Conservation (phyloP, 2,329 filamentous ascomycete genomes). For the Blastomyces silverae region DNA sequence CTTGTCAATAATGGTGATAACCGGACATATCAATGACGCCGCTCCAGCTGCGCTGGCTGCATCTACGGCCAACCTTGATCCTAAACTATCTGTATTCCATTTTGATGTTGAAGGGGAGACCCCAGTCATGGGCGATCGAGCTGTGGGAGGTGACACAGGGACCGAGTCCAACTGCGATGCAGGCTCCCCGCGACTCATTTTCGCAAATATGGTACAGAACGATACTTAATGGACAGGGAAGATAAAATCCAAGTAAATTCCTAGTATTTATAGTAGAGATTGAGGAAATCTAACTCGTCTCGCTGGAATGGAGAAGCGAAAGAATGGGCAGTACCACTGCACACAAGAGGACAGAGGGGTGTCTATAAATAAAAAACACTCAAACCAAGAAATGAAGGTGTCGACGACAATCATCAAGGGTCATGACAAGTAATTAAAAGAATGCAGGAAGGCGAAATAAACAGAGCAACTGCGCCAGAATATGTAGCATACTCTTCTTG, state of each 20-base stretch:
- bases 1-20: constrained; percentile 85
- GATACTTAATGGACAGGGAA: background rate
- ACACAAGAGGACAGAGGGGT: background rate
- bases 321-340: background rate
- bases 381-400: background rate
- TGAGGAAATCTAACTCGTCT: background rate
- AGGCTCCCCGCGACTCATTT: constrained; percentile 12
- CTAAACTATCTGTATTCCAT: constrained; percentile 74
- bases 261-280: background rate
- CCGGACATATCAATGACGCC: constrained; percentile 68
- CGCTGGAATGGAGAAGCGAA: background rate
- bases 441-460: background rate
- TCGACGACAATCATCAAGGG: background rate
- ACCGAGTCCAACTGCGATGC: constrained; percentile 5
- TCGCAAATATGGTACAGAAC: background rate
- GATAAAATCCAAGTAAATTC: background rate
- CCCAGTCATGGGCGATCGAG: background rate
- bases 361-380: constrained; percentile 1
- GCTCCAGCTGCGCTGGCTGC: constrained; percentile 62
- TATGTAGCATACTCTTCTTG: background rate
- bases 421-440: background rate
- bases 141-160: constrained; percentile 6
- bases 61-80: constrained; percentile 61
- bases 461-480: background rate
- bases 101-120: constrained; percentile 16